phyloP scores from a whole-genome alignment of 2,329 filamentous ascomycete species.

The Periconia sp. region DNA sequence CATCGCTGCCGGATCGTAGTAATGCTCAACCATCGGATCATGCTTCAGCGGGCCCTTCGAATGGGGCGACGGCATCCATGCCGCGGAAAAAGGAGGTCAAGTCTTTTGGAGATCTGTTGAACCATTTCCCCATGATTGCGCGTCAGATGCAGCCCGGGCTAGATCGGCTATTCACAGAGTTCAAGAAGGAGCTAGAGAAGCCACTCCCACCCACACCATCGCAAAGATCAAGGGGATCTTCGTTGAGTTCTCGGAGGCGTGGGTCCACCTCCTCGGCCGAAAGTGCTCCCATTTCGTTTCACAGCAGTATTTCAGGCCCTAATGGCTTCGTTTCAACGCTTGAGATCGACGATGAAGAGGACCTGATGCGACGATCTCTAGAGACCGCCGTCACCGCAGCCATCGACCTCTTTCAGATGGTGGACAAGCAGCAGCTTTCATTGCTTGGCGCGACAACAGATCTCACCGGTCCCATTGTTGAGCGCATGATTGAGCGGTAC shows the following conservation, averaged over 20 bases:
- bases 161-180: conserved; percentile 88
- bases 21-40: conserved; percentile 15
- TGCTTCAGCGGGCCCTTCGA: conserved; percentile 19
- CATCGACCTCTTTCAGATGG: conserved; percentile 93
- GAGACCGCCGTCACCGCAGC: conserved; percentile 92
- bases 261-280: conserved; percentile 45
- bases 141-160: conserved; percentile 93
- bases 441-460: conserved; percentile 91
- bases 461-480: conserved; percentile 87
- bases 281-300: conserved; percentile 43
- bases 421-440: conserved; percentile 94
- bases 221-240: conserved; percentile 36
- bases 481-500: conserved; percentile 93
- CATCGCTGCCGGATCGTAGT: conserved; percentile 45
- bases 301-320: conserved; percentile 44
- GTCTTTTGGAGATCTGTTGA: conserved; percentile 86
- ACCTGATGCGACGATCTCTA: conserved; percentile 83
- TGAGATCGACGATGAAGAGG: conserved; percentile 88
- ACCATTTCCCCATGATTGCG: conserved; percentile 93
- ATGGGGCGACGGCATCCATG: conserved; percentile 46
- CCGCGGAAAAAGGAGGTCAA: conserved; percentile 88
- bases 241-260: conserved; percentile 39
- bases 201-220: conserved; percentile 77
- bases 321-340: conserved; percentile 47
- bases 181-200: conserved; percentile 82